These are phyloP conservation scores for Torulaspora maleeae DNA, from an alignment of 805 yeast genomes.

Conservation along the genomic window DNA sequence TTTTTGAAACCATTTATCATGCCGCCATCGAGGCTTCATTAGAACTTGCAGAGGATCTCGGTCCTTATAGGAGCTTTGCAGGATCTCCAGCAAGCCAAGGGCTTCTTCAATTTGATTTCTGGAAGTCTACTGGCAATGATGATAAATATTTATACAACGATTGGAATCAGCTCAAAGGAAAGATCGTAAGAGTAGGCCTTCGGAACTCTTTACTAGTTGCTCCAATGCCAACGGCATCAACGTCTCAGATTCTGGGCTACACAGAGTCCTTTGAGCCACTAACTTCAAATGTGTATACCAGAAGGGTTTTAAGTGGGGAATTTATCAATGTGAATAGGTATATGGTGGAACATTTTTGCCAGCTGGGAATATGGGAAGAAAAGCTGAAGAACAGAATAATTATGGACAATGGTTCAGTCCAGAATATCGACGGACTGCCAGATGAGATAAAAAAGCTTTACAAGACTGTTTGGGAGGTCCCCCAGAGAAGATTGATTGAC, in stretches of 20 bases:
- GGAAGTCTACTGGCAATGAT: conserved; percentile 48
- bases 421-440: conserved; percentile 67
- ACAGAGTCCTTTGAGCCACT: conserved; percentile 94
- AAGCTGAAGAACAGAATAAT: conserved; percentile 71
- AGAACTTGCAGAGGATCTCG: conserved; percentile 66
- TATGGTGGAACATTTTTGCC: conserved; percentile 71
- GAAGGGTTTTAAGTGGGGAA: conserved; percentile 89
- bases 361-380: conserved; percentile 75
- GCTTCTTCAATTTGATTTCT: conserved; percentile 74
- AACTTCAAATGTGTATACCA: conserved; percentile 83
- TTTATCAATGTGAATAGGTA: conserved; percentile 86
- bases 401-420: conserved; percentile 77
- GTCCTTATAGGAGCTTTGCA: conserved; percentile 63
- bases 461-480: conserved; percentile 93
- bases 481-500: conserved; percentile 77
- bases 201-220: conserved; percentile 86
- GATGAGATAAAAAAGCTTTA: conserved; percentile 66
- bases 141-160: conserved; percentile 58
- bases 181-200: conserved; percentile 59
- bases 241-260: conserved; percentile 89
- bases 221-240: conserved; percentile 97
- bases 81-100: conserved; percentile 93
- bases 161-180: conserved; percentile 65
- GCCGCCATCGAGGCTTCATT: conserved; percentile 83
- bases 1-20: conserved; percentile 93